These are phyloP conservation scores for Epichloe glyceriae DNA, from an alignment of 2,329 filamentous ascomycete species.

Conservation along the genomic window DNA sequence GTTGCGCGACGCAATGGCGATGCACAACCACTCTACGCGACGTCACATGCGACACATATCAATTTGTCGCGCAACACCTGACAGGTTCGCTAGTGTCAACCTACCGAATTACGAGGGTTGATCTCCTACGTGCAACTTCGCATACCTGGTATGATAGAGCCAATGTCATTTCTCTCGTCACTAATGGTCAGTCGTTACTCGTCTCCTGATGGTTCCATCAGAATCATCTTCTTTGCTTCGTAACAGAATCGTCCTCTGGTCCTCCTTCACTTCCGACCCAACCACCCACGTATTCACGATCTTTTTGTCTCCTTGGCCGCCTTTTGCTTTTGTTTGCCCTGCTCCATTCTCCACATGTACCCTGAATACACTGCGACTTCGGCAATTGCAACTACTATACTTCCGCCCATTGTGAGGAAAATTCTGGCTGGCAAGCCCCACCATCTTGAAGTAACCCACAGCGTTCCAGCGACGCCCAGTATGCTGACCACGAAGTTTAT, in stretches of 20 bases:
- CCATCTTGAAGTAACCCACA: slow-evolving; percentile 67
- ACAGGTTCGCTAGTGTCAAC: not conserved
- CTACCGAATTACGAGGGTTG: no score
- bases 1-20: slow-evolving; percentile 5
- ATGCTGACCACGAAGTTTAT: slow-evolving; percentile 85
- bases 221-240: slow-evolving; percentile 10
- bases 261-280: slow-evolving; percentile 22
- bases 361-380: slow-evolving; percentile 68
- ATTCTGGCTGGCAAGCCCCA: slow-evolving; percentile 61
- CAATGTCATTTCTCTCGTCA: not conserved
- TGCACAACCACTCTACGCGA: slow-evolving; percentile 2
- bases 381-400: slow-evolving; percentile 55
- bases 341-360: slow-evolving; percentile 57
- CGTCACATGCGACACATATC: slow-evolving; percentile 4
- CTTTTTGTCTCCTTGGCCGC: slow-evolving; percentile 52
- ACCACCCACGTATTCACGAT: slow-evolving; percentile 62
- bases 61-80: not conserved
- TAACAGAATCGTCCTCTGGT: slow-evolving; percentile 14
- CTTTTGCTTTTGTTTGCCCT: slow-evolving; percentile 52
- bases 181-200: slow-evolving; percentile 9
- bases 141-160: not conserved
- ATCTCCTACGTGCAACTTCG: not conserved
- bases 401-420: slow-evolving; percentile 58
- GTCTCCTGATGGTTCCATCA: slow-evolving; percentile 14
- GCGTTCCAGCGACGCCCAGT: slow-evolving; percentile 59